Base-by-base conservation (phyloP, 306 rosid species). In the Quercus parvula region DNA sequence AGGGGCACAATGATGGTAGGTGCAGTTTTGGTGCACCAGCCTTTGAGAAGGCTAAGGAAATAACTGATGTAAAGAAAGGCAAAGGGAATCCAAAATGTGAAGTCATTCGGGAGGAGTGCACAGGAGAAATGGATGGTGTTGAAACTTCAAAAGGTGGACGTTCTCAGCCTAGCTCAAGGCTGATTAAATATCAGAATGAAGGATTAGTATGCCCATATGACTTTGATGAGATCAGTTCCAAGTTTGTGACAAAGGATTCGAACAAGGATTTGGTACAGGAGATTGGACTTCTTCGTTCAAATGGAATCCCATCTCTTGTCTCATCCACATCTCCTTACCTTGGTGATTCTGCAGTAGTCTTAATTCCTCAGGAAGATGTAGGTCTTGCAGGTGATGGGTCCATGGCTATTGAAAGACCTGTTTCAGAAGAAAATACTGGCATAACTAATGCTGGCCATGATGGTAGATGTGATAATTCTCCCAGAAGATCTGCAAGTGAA, bases 251-350 rank as follows among this genome's bases (percentile, higher is more conserved):
- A 27, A 77, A 86, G 66, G 97, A 96, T 79, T 93, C 94, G 77
- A 89, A 88, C 88, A 89, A 85, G 90, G 93, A 93, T 62, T 70
- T 86, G 79, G 84, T 88, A 51, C 84, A 75, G 78, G 98, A 91
- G 81, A 89, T 96, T 63, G 99, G 99, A 75, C 91, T 96, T 62
- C 88, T 96, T 79, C 90, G 88, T 82, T 90, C 90, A 24, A 85
- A 87, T 75, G 99, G 98, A 63, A 74, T 73, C 73, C 93, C 92
- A 33, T 89, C 91, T 70, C 84, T 91, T 89, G 75, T 85, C 49
- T 81, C 94, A 67, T 78, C 87, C 52, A 13, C 84, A 31, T 86
- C 92, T 82, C 90, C 94, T 57, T 84, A 77, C 82, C 84, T 85
- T 74, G 55, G 87, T 75, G 97, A 91, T 57, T 88, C 84, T 80